phyloP scores from a whole-genome alignment of 2,329 filamentous ascomycete species.

The Colletotrichum abscissum region DNA sequence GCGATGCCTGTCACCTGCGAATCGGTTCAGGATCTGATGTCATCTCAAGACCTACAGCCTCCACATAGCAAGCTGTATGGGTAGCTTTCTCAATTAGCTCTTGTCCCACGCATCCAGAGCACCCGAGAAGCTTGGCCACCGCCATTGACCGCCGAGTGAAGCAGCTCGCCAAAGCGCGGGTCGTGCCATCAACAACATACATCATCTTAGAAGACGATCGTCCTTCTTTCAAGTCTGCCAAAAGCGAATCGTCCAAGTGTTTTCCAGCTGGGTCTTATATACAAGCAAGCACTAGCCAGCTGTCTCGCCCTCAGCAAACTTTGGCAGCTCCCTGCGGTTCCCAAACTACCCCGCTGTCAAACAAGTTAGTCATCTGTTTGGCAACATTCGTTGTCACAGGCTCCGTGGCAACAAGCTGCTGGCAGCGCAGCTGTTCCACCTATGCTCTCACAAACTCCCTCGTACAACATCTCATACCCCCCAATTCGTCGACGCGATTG shows the following conservation, averaged over 20 bases:
- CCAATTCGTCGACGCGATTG: background rate
- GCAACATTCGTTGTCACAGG: background rate
- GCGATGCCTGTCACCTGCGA: background rate
- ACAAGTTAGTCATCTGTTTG: background rate
- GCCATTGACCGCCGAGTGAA: background rate
- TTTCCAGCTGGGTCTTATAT: background rate
- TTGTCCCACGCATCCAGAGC: background rate
- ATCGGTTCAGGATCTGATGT: conserved; percentile 10
- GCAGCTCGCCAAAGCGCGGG: background rate
- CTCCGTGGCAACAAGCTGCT: background rate
- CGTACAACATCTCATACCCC: background rate
- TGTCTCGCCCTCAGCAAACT: background rate
- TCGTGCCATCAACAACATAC: background rate
- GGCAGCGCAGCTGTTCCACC: background rate
- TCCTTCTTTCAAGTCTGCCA: background rate
- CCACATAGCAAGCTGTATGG: background rate
- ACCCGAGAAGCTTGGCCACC: background rate
- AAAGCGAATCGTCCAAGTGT: background rate
- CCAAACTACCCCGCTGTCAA: background rate
- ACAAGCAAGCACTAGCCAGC: background rate
- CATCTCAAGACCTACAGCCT: conserved; percentile 4
- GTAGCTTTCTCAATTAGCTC: background rate
- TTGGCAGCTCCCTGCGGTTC: background rate
- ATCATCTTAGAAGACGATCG: background rate
- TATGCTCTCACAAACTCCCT: background rate